Conservation (phyloP, 177 flowering plant genomes). For the Vitis hybrid region DNA sequence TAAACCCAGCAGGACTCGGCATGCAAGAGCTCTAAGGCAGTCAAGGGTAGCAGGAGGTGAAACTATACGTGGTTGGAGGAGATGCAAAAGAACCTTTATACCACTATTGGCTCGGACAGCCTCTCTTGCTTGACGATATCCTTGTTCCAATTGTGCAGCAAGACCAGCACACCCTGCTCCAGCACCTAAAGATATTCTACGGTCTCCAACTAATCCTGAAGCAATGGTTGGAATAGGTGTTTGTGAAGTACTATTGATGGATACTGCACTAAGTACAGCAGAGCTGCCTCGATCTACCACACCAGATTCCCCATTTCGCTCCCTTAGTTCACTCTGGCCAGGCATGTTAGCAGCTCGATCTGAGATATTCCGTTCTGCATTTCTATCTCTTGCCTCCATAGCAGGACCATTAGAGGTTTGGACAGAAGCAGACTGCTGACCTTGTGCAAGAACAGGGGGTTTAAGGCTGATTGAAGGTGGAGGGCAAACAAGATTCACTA, state of each 20-base stretch:
- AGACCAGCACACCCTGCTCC: constrained; percentile 90
- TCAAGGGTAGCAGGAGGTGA: constrained; percentile 76
- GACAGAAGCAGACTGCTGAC: constrained; percentile 50
- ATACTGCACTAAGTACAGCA: constrained; percentile 19
- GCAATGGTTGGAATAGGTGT: constrained; percentile 44
- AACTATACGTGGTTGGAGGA: constrained; percentile 76
- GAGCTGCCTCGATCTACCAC: constrained; percentile 45
- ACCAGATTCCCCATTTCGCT: constrained; percentile 62
- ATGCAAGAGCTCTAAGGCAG: constrained; percentile 92
- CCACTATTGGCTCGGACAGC: constrained; percentile 94
- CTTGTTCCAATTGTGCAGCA: constrained; percentile 88
- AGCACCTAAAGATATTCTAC: constrained; percentile 83
- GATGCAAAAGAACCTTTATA: constrained; percentile 86
- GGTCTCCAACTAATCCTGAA: constrained; percentile 87
- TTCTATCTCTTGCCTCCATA: constrained; percentile 50
- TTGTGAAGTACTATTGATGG: constrained; percentile 30
- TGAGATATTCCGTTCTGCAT: constrained; percentile 41
- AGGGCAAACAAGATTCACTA: constrained; percentile 92
- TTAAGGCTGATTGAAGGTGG: constrained; percentile 92
- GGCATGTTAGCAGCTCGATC: constrained; percentile 41
- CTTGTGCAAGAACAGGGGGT: constrained; percentile 48
- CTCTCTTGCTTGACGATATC: constrained; percentile 89
- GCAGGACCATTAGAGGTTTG: constrained; percentile 44
- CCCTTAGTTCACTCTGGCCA: constrained; percentile 51
- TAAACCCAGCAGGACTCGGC: constrained; percentile 90